These are phyloP conservation scores for Staphylotrichum longicolle DNA, from an alignment of 495 filamentous ascomycete genomes.

Conservation along the genomic window DNA sequence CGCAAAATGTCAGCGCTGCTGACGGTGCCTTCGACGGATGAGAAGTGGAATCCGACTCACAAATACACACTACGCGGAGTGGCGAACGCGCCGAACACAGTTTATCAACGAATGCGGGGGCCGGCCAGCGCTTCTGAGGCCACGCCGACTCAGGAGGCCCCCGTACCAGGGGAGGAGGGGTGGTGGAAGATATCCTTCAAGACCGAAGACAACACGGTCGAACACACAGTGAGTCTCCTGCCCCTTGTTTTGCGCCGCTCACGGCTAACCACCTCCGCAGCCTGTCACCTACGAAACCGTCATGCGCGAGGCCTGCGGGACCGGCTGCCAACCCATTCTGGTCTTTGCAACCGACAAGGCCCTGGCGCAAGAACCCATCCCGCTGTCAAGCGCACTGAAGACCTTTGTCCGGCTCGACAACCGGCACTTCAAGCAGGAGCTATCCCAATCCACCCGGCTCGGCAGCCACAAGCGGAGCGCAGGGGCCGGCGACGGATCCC, in stretches of 20 bases:
- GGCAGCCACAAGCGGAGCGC: constrained; percentile 23
- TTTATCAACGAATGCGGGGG: constrained; percentile 40
- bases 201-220: constrained; percentile 29
- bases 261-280: constrained; percentile 8
- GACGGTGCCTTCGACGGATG: constrained; percentile 34
- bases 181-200: constrained; percentile 46
- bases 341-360: constrained; percentile 46
- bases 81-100: constrained; percentile 32
- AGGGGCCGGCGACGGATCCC: constrained; percentile 6
- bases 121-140: constrained; percentile 5
- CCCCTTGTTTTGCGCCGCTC: neutral
- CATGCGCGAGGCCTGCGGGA: constrained; percentile 35
- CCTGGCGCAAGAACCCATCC: constrained; percentile 32
- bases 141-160: constrained; percentile 15
- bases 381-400: constrained; percentile 41
- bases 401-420: constrained; percentile 48
- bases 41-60: constrained; percentile 39
- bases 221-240: constrained; percentile 30
- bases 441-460: constrained; percentile 28
- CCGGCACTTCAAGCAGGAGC: constrained; percentile 44
- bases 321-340: constrained; percentile 36
- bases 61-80: constrained; percentile 45
- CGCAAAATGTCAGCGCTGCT: constrained; percentile 32
- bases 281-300: constrained; percentile 32
- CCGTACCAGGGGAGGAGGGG: constrained; percentile 30